A percentile compares a stretch with the other conserved stretches of the same genome.
Conservation (phyloP, 2,329 filamentous ascomycete species). For the Phoma sp. region DNA sequence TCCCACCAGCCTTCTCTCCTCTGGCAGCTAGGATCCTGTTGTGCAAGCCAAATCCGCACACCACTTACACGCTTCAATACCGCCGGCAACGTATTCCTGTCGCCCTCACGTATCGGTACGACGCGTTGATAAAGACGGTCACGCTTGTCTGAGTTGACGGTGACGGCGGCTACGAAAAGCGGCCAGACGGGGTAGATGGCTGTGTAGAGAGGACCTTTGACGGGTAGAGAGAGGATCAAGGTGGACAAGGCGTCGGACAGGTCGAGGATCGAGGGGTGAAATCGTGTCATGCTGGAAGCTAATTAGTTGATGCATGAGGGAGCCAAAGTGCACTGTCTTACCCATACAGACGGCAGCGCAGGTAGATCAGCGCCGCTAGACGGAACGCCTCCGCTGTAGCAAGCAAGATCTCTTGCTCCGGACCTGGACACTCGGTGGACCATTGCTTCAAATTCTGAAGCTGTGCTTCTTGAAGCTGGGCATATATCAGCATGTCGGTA, state of each 20-base stretch:
- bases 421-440: conserved; percentile 31
- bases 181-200: conserved; percentile 45
- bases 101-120: conserved; percentile 40
- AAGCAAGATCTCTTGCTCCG: conserved; percentile 34
- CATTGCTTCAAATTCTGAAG: conserved; percentile 38
- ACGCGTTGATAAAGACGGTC: conserved; percentile 41
- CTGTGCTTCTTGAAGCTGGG: conserved; percentile 34
- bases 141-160: conserved; percentile 40
- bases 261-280: conserved; percentile 38
- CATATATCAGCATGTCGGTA: conserved; percentile 30
- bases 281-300: conserved; percentile 34
- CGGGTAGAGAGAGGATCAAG: conserved; percentile 36
- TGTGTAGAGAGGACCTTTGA: conserved; percentile 42
- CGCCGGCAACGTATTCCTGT: conserved; percentile 40
- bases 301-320: conserved; percentile 2
- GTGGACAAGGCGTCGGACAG: conserved; percentile 35
- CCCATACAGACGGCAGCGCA: conserved; percentile 42
- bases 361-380: conserved; percentile 41
- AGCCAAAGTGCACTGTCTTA: conserved; percentile 9
- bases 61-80: conserved; percentile 41
- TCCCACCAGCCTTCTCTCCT: conserved; percentile 43
- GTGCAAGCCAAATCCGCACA: conserved; percentile 39
- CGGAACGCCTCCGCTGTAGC: conserved; percentile 41
- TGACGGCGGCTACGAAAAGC: conserved; percentile 42
- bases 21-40: conserved; percentile 31